Evolutionary conservation across 192 early-diverging fungal genomes (phyloP).

Genomic region (Lobosporangium transversale): DNA sequence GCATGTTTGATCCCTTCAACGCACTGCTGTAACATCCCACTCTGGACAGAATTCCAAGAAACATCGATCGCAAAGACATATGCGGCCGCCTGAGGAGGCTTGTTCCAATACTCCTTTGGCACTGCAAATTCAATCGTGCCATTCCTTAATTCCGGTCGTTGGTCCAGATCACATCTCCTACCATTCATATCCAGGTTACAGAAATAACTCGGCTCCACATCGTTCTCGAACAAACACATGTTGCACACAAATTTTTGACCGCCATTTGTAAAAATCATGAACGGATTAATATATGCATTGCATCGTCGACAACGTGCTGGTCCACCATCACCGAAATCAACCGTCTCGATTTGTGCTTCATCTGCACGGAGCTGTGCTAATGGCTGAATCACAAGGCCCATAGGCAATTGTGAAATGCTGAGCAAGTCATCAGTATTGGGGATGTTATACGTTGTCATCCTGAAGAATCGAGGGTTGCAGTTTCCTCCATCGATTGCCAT

Average conservation of each 20-base stretch:
- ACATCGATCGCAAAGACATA: constrained; percentile 98
- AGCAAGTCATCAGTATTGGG: constrained; percentile 87
- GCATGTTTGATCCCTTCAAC: constrained; percentile 74
- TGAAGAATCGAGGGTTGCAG: constrained; percentile 90
- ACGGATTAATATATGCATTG: constrained; percentile 95
- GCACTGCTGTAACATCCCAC: constrained; percentile 79
- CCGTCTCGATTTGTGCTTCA: constrained; percentile 82
- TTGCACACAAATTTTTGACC: constrained; percentile 95
- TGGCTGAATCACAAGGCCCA: constrained; percentile 92
- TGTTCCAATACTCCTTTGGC: constrained; percentile 80
- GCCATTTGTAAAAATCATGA: constrained; percentile 88
- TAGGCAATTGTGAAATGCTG: constrained; percentile 79
- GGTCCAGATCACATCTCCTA: constrained; percentile 81
- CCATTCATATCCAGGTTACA: constrained; percentile 95
- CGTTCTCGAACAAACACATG: constrained; percentile 89
- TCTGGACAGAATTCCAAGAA: constrained; percentile 85
- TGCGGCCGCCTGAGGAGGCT: constrained; percentile 71
- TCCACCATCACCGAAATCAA: constrained; percentile 86
- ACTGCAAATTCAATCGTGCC: constrained; percentile 94
- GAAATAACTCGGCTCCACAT: constrained; percentile 92
- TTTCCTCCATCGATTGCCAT: constrained; percentile 90
- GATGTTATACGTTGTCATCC: constrained; percentile 88
- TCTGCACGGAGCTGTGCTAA: constrained; percentile 83
- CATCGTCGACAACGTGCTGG: constrained; percentile 92
- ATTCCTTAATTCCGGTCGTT: constrained; percentile 89